A percentile compares a stretch with the other conserved stretches of the same genome.
Conservation (phyloP, 306 rosid genomes). For the Ormosia emarginata region DNA sequence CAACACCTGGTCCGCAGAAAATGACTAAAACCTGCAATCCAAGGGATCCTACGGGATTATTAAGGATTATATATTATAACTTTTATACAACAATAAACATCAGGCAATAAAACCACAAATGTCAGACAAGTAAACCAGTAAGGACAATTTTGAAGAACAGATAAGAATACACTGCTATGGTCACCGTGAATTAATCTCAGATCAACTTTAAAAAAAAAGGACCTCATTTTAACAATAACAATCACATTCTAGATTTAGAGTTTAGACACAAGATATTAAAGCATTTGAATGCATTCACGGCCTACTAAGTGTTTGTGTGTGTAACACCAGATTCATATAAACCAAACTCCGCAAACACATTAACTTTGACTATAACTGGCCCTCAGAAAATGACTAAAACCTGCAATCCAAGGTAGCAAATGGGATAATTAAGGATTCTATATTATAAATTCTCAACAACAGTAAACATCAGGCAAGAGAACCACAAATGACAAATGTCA, state of each 20-base stretch:
- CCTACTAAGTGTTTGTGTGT: background rate
- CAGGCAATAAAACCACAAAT: background rate
- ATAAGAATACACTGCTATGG: background rate
- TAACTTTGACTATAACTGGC: too few relatives aligned
- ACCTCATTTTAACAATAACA: background rate
- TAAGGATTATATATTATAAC: background rate
- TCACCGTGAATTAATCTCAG: background rate
- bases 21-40: conserved; percentile 64
- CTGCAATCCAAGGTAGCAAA: too few relatives aligned
- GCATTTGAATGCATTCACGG: background rate
- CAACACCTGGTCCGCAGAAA: conserved; percentile 56
- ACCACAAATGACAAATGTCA: background rate
- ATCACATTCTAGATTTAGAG: background rate
- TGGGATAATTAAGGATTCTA: background rate
- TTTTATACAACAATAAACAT: background rate
- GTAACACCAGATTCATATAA: too few relatives aligned
- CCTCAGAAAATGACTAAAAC: too few relatives aligned
- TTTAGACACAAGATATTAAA: too few relatives aligned
- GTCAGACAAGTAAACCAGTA: background rate
- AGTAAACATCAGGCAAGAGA: background rate
- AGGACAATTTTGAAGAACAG: background rate
- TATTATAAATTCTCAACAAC: background rate
- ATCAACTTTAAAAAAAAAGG: too few relatives aligned
- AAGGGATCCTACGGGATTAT: background rate
- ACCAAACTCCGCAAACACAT: too few relatives aligned